Conservation (phyloP, 257 asterid genomes). For the Schizonepeta tenuifolia region DNA sequence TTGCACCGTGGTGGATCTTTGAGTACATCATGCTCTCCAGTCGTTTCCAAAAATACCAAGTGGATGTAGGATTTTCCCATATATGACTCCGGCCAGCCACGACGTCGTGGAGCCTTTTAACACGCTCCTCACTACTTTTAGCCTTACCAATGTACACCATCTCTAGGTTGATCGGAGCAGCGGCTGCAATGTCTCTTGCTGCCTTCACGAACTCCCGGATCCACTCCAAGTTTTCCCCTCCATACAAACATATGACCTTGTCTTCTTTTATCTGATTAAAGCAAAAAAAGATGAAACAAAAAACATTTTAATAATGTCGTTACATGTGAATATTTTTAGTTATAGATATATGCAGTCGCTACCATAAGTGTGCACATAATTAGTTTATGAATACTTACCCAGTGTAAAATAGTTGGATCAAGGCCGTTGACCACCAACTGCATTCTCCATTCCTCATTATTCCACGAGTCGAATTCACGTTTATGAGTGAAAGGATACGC, state of each 20-base stretch:
- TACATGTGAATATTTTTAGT: too few relatives aligned
- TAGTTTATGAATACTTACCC: conserved; percentile 51
- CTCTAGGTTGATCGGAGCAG: conserved; percentile 48
- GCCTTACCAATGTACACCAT: conserved; percentile 74
- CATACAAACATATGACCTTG: conserved; percentile 67
- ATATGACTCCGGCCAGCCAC: conserved; percentile 46
- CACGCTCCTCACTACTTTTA: conserved; percentile 42
- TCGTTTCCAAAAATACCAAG: conserved; percentile 81
- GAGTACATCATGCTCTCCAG: conserved; percentile 86
- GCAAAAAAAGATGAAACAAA: too few relatives aligned
- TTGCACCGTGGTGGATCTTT: conserved; percentile 57
- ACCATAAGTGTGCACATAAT: too few relatives aligned
- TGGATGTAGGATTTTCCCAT: conserved; percentile 50
- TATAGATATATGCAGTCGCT: too few relatives aligned
- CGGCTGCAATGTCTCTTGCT: conserved; percentile 40
- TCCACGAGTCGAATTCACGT: conserved; percentile 67
- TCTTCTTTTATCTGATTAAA: conserved; percentile 48
- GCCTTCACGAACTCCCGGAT: conserved; percentile 45
- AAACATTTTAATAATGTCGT: not conserved
- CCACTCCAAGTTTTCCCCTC: conserved; percentile 82
- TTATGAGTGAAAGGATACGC: conserved; percentile 66
- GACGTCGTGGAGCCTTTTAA: conserved; percentile 35
- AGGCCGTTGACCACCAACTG: conserved; percentile 62
- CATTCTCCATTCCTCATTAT: conserved; percentile 64
- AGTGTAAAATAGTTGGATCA: conserved; percentile 51